Evolutionary conservation across 108 stramenopile species (phyloP).

Genomic region (Nitzschia inconspicua): DNA sequence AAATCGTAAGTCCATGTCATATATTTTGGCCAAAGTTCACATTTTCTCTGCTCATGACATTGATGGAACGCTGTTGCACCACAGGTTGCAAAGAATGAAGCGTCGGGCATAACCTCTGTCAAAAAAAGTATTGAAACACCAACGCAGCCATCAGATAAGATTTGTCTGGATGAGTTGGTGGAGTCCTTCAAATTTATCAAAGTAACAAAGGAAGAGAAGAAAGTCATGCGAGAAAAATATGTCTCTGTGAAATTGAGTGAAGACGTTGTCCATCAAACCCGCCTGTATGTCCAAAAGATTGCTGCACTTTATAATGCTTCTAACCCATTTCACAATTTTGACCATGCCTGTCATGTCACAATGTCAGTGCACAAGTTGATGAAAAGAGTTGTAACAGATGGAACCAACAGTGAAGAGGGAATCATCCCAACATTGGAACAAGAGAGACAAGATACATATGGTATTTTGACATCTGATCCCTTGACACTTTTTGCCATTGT

Average conservation of each 20-base stretch:
- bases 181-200: too few relatives aligned
- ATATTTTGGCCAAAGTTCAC: too few relatives aligned
- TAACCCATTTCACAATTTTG: slow-evolving; percentile 28
- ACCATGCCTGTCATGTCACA: slow-evolving; percentile 19
- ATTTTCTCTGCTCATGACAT: too few relatives aligned
- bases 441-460: slow-evolving; percentile 17
- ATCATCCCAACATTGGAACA: too few relatives aligned
- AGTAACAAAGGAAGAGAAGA: background rate
- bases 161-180: slow-evolving; percentile 15
- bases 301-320: too few relatives aligned
- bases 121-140: too few relatives aligned
- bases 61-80: too few relatives aligned
- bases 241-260: background rate
- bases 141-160: too few relatives aligned
- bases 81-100: slow-evolving; percentile 10
- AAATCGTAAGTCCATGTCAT: too few relatives aligned
- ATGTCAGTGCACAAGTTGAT: slow-evolving; percentile 22
- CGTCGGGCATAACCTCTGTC: too few relatives aligned
- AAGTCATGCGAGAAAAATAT: background rate
- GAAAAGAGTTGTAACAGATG: too few relatives aligned
- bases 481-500: slow-evolving; percentile 18
- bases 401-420: too few relatives aligned
- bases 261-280: background rate
- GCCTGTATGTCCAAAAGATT: slow-evolving; percentile 4
- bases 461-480: slow-evolving; percentile 10